Evolutionary conservation across 768 basidiomycete genomes (phyloP), one percentile per base, ranked within the genome.

Genomic region (Podaxis sp.): DNA sequence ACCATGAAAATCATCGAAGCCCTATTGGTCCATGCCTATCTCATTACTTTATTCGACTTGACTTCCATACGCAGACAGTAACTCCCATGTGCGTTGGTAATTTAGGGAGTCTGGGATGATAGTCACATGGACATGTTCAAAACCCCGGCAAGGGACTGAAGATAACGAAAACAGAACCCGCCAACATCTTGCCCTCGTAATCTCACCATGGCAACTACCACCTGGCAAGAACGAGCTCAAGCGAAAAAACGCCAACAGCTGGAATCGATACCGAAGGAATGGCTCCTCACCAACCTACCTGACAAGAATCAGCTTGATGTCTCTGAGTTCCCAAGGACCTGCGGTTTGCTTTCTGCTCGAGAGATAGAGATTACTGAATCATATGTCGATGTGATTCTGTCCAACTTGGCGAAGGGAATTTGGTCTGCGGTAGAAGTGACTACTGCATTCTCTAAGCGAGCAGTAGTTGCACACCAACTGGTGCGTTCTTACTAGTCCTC

Each of bases 401-500:
- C 74, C 28, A 87, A 82, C 37, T 74, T 93, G 13, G 83, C 82
- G 13, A 73, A 67, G 0, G 80, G 79, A 2, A 71, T 76, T 50
- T 91, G 86, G 87, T 80, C 88, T 0, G 77, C 88, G 1, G 83
- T 90, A 1, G 83, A 85, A 15, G 90, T 92, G 2, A 88, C 87
- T 0, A 85, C 77, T 0, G 89, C 91, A 0, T 93, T 88, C 74
- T 86, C 82, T 66, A 93, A 93, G 73, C 78, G 91, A 48, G 93
- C 93, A 0, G 82, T 90, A 49, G 73, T 95, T 49, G 91, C 91
- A 3, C 91, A 95, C 51, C 91, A 93, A 67, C 70, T 93, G 15
- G 90, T 90, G 58, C 69, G 82, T 71, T n/a, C 12, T 40, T 58
- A n/a, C 8, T 33, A 8, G 33, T 12, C n/a, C 28, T 11, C 13